Conservation (phyloP, 495 filamentous ascomycete genomes). For the Tuber magnatum region DNA sequence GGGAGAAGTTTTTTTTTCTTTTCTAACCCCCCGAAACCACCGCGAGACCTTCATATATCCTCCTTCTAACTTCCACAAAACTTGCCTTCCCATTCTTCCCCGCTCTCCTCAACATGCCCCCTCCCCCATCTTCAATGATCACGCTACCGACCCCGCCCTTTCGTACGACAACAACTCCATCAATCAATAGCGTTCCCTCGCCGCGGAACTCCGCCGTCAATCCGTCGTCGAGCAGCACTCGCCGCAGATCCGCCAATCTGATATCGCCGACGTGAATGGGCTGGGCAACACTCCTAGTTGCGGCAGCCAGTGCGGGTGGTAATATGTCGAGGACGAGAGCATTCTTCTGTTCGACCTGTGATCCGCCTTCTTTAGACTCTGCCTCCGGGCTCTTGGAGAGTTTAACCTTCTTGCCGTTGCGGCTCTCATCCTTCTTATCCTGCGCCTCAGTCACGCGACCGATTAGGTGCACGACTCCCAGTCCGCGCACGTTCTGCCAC, state of each 20-base stretch:
- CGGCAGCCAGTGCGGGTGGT: slow-evolving; percentile 66
- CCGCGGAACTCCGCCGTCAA: slow-evolving; percentile 89
- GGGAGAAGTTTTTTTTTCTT: not conserved
- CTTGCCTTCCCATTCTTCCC: slow-evolving; percentile 45
- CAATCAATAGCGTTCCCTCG: slow-evolving; percentile 84
- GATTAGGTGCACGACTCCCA: slow-evolving; percentile 63
- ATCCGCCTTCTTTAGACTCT: slow-evolving; percentile 35
- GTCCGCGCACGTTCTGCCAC: slow-evolving; percentile 86
- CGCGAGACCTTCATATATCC: slow-evolving; percentile 76
- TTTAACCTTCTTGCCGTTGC: slow-evolving; percentile 58
- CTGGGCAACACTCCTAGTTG: slow-evolving; percentile 68
- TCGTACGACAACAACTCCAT: slow-evolving; percentile 76
- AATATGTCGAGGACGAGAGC: slow-evolving; percentile 69
- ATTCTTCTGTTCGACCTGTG: slow-evolving; percentile 16
- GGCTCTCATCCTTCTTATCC: slow-evolving; percentile 30
- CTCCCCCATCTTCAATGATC: slow-evolving; percentile 76
- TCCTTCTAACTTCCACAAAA: slow-evolving; percentile 69
- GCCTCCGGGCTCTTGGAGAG: slow-evolving; percentile 41
- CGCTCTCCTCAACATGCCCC: slow-evolving; percentile 49
- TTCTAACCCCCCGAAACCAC: slow-evolving; percentile 62
- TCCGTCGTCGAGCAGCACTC: slow-evolving; percentile 70
- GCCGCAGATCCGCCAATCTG: slow-evolving; percentile 77
- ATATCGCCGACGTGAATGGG: slow-evolving; percentile 93
- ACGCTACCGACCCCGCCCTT: slow-evolving; percentile 72
- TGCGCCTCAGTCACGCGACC: slow-evolving; percentile 33